Base-by-base conservation (phyloP, 192 early-diverging fungal species). In the Paraglomus occultum region DNA sequence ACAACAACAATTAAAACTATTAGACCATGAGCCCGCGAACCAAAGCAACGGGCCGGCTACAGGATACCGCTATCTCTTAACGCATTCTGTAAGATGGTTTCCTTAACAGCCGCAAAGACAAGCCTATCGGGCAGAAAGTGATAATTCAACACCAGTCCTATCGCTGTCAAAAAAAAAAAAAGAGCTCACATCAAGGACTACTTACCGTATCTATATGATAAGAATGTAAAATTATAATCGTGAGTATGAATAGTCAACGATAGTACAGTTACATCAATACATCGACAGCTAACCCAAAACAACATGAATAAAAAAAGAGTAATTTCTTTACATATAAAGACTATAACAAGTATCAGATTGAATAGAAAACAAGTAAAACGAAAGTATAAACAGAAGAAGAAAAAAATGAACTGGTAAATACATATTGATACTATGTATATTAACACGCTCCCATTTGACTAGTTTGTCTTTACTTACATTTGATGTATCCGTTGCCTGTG, bases 61-160 rank as follows among this genome's bases (percentile, higher is more conserved):
- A 89, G 69, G 45, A 93, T 93, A 46, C 91, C 91, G 64, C 86
- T 88, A 62, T 93, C 90, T 67, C 88, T 84, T 39, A 93, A 75
- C 14, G 90, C 88, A 70, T 93, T 93, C 76, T 94, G 93, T 61
- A 95, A 77, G 60, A 94, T 92, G 1, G 93, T 95, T 70, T 95
- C 94, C 68, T 94, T 94, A 64, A 96, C 91, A 31, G 93, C 94
- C 4, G 92, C 91, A 85, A 96, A 95, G 23, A 96, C 94, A 31
- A 94, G 82, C 47, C 77, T 80, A 69, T 9, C 47, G 20, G 20
- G 20, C 43, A 44, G 53, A 23, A 20, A 18, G 46, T 14, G 10
- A 22, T 31, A 31, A 72, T 20, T 64, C 55, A 44, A 20, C 2
- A 40, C 7, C 43, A 0, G n/a, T 54, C 1, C 7, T 53, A 3